Percentiles rank a stretch among this genome's conserved stretches.
Conservation (phyloP, 1,284 basidiomycete genomes). For the Rhodofomes roseus region DNA sequence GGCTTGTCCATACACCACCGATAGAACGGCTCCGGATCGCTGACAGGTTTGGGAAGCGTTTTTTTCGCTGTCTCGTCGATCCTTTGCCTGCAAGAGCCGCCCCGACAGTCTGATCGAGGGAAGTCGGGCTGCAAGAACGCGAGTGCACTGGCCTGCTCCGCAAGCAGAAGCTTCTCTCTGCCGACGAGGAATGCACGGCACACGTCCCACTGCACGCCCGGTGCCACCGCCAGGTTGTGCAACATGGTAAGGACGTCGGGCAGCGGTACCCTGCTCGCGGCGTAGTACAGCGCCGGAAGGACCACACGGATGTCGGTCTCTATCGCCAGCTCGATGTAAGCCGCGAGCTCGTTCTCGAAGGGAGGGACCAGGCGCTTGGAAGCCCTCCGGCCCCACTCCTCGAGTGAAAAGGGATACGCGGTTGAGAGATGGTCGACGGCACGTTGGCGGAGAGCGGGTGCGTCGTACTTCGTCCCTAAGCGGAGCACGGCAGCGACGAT, state of each 20-base stretch:
- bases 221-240: conserved; percentile 6
- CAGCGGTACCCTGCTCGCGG: conserved; percentile 8
- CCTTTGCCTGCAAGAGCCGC: not conserved
- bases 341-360: conserved; percentile 10
- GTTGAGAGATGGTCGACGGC: conserved; percentile 33
- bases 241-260: conserved; percentile 6
- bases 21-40: not conserved
- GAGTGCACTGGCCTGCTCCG: conserved; percentile 7
- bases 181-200: conserved; percentile 11
- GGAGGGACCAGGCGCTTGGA: conserved; percentile 11
- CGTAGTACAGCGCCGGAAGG: conserved; percentile 13
- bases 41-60: not conserved
- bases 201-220: conserved; percentile 4
- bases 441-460: conserved; percentile 31
- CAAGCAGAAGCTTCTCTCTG: conserved; percentile 8
- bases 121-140: conserved; percentile 11
- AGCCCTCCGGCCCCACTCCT: conserved; percentile 28
- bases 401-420: conserved; percentile 34
- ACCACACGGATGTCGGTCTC: conserved; percentile 13
- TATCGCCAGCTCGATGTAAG: conserved; percentile 10
- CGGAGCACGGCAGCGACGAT: conserved; percentile 34
- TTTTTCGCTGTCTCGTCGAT: not conserved
- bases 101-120: conserved; percentile 8
- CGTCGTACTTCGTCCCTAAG: conserved; percentile 39
- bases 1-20: conserved; percentile 5